phyloP scores from a whole-genome alignment of 306 rosid genomes.

The Prunus salicina region DNA sequence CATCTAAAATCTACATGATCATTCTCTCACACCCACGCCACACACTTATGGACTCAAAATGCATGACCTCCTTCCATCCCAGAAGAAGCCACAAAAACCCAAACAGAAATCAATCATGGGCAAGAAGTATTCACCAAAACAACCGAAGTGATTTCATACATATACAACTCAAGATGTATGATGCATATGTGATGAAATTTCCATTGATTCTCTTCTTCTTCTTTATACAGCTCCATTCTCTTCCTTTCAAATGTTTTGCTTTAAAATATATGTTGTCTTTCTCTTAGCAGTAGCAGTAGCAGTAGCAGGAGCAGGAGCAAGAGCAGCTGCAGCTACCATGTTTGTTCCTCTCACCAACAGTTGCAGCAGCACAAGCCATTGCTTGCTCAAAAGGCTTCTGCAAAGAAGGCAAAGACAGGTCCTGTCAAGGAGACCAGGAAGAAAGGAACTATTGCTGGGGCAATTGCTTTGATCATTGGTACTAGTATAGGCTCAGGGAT shows the following conservation, averaged over 20 bases:
- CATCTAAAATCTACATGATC: slow-evolving; percentile 8
- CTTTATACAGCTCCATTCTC: too few species aligned
- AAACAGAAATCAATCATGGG: slow-evolving; percentile 19
- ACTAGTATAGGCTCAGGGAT: slow-evolving; percentile 70
- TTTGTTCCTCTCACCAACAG: slow-evolving; percentile 22
- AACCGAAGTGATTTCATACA: slow-evolving; percentile 24
- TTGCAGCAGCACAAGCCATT: neutral
- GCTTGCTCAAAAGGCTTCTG: neutral
- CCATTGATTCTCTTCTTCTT: neutral
- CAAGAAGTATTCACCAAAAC: neutral
- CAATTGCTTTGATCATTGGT: slow-evolving; percentile 62
- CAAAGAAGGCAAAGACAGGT: slow-evolving; percentile 24
- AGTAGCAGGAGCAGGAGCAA: neutral
- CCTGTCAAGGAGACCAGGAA: slow-evolving; percentile 12
- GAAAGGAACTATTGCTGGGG: slow-evolving; percentile 61
- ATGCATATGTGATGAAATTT: slow-evolving; percentile 7
- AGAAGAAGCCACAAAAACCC: slow-evolving; percentile 18
- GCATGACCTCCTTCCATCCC: slow-evolving; percentile 20
- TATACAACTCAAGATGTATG: slow-evolving; percentile 50
- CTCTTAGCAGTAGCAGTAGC: slow-evolving; percentile 5
- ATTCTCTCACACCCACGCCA: neutral
- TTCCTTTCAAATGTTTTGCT: neutral
- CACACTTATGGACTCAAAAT: slow-evolving; percentile 35
- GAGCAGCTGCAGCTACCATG: slow-evolving; percentile 11
- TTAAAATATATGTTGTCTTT: neutral